Evolutionary conservation across 2,329 filamentous ascomycete species (phyloP).

Genomic region (Fusarium kyushuense): DNA sequence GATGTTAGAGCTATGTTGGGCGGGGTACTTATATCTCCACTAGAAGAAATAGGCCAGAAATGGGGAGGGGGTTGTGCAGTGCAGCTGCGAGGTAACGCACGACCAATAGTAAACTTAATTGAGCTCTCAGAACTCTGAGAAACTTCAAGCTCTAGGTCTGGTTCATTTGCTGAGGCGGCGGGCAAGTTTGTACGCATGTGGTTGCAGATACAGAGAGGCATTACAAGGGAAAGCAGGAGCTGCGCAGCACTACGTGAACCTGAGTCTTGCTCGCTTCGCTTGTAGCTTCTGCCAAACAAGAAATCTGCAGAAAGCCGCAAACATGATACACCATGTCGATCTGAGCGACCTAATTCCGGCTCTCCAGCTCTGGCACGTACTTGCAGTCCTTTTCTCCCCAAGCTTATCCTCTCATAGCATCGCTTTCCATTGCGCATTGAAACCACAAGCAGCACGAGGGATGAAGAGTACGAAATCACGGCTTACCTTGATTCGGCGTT

Average conservation of each 20-base stretch:
- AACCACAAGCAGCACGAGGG: conserved; percentile 17
- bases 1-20: conserved; percentile 46
- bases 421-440: conserved; percentile 24
- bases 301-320: conserved; percentile 37
- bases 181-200: conserved; percentile 10
- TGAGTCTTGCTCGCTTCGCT: conserved; percentile 39
- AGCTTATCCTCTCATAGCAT: conserved; percentile 23
- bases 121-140: conserved; percentile 25
- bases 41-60: conserved; percentile 20
- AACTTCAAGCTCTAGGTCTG: conserved; percentile 4
- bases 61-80: conserved; percentile 27
- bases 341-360: conserved; percentile 23
- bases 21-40: conserved; percentile 40
- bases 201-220: conserved; percentile 29
- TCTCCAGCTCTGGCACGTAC: conserved; percentile 23
- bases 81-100: conserved; percentile 26
- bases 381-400: conserved; percentile 26
- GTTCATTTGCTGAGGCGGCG: conserved; percentile 1
- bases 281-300: conserved; percentile 34
- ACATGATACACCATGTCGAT: conserved; percentile 36
- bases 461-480: conserved; percentile 42
- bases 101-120: conserved; percentile 35
- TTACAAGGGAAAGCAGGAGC: conserved; percentile 38
- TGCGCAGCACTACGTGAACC: conserved; percentile 42
- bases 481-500: conserved; percentile 71